Base-by-base conservation (phyloP, 805 yeast genomes). In the Candida palmyrensis region DNA sequence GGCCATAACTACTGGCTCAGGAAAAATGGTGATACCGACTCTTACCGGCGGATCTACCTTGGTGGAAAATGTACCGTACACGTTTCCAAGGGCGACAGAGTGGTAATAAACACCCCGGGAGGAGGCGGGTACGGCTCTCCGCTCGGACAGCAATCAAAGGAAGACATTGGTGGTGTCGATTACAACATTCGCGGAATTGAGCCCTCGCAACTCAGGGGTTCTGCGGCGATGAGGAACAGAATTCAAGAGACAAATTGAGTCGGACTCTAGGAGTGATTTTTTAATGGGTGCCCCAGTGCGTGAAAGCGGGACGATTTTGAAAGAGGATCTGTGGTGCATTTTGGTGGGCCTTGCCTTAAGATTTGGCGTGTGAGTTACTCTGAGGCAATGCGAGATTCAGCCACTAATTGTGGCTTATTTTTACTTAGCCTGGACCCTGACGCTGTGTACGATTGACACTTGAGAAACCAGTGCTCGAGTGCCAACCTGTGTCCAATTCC, bases 1-100 rank as follows among this genome's bases (percentile, higher is more conserved):
- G 98, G 98, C 4, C 45, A 43, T 33, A 58, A 65, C 43, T 45
- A 45, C 19, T 66, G 71, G 71, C 41, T 43, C 29, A 43, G 53
- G 29, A 43, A 45, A 27, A 29, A 30, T 19, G 27, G 14, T 8
- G 25, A 25, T 6, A n/a, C 18, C 15, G 14, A 29, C 9, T 21
- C 28, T 25, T 49, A 47, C 27, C 43, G 48, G 25, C 44, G 45
- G 25, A 44, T 55, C 11, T 49, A 51, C 3, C 41, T 62, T 21
- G 66, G 62, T 6, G 68, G 68, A 7, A 49, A 54, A 41, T 50
- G 59, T 35, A 50, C 59, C 6, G 55, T 60, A 2, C 55, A 41
- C 34, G 50, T 60, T 8, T 28, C 32, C 8, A 48, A 48, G 37
- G 75, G 74, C 7, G 74, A 70, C 37, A 55, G 65, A 47, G 54